Evolutionary conservation across 1,139 yeast species (phyloP), one percentile per base, ranked within the genome.

Genomic region (Candida freyschussii): DNA sequence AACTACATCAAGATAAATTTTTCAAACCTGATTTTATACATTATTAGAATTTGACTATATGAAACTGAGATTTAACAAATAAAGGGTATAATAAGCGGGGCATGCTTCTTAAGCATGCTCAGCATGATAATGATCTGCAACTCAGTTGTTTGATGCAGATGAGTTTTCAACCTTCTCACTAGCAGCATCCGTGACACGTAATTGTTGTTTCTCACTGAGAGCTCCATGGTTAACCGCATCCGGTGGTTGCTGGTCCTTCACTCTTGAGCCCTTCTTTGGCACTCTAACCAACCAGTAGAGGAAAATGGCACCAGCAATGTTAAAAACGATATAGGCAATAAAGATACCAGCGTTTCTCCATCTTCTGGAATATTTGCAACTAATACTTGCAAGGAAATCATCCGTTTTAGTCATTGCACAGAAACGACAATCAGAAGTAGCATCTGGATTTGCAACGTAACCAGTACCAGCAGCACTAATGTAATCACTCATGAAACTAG

Each of bases 211-310:
- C 28, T 34, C 32, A 29, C 16, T 13, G 32, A 30, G 21, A n/a
- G 34, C 32, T 27, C 39, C 39, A 29, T 30, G 13, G 30, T 36
- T 36, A n/a, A 36, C 36, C 16, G 26, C 34, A 17, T 24, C 25
- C 27, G 30, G 18, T 27, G 40, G 40, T 24, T 33, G 35, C 31
- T 52, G 44, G 18, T 45, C 38, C 29, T 48, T 39, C 17, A 50
- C 50, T 38, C 55, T 39, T 26, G 43, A 41, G 8, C 33, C 34
- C 40, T 50, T 55, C 51, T 60, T 61, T 41, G 94, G 94, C 37
- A 83, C 94, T 63, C 95, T 75, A n/a, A 76, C 75, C 31, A 80
- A 57, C 78, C 84, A 84, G 61, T 82, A 84, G 36, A 82, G 60
- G 52, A 69, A 55, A 18, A 79, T 52, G 9, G 81, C 71, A 17